Evolutionary conservation across 768 basidiomycete genomes (phyloP).

Genomic region (Russula vinacea): DNA sequence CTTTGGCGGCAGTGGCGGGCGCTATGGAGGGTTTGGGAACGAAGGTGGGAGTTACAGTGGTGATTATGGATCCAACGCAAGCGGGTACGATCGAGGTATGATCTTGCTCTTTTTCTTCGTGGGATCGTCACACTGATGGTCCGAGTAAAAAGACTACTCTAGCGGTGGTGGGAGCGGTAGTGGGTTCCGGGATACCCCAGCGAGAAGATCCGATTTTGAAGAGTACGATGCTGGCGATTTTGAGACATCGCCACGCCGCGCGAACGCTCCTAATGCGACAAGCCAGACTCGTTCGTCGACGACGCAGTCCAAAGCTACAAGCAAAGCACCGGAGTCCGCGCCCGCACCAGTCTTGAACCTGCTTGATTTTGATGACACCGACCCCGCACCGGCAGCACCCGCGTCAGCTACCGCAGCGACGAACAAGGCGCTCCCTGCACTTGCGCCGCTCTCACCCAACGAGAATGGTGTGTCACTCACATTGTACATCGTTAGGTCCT

Average conservation of each 20-base stretch:
- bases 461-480: constrained; percentile 30
- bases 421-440: constrained; percentile 56
- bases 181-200: constrained; percentile 57
- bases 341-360: constrained; percentile 53
- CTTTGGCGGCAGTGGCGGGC: constrained; percentile 51
- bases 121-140: constrained; percentile 14
- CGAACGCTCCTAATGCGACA: constrained; percentile 39
- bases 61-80: constrained; percentile 44
- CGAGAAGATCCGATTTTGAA: constrained; percentile 63
- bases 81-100: constrained; percentile 40
- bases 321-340: constrained; percentile 47
- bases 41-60: constrained; percentile 41
- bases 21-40: constrained; percentile 70
- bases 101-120: not conserved
- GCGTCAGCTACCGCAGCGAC: constrained; percentile 35
- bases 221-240: constrained; percentile 98
- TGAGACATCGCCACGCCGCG: constrained; percentile 50
- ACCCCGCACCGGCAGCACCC: constrained; percentile 35
- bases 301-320: constrained; percentile 19
- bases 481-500: not conserved
- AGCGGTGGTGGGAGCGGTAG: constrained; percentile 44
- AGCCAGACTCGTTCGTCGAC: constrained; percentile 37
- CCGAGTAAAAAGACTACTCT: constrained; percentile 25
- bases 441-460: constrained; percentile 33
- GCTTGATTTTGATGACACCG: constrained; percentile 76